Evolutionary conservation across 306 rosid genomes (phyloP).

Genomic region (Parietaria judaica): DNA sequence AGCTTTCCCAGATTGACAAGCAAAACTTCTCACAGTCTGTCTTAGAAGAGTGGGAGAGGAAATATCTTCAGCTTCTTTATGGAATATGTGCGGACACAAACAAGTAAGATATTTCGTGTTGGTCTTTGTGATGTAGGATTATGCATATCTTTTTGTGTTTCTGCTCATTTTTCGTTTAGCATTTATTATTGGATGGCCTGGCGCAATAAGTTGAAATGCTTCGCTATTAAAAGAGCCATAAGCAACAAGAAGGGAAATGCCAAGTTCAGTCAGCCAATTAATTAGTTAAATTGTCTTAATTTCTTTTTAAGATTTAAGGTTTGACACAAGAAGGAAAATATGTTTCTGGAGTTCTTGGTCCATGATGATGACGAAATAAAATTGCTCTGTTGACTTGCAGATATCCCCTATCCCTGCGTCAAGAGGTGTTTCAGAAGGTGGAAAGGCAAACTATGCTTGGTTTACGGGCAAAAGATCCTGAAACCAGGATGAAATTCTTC

Average conservation of each 20-base stretch:
- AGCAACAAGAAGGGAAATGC: too few relatives aligned
- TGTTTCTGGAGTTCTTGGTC: slow-evolving; percentile 10
- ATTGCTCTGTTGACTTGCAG: slow-evolving; percentile 36
- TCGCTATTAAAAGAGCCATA: too few relatives aligned
- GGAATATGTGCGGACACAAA: slow-evolving; percentile 82
- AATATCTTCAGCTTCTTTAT: slow-evolving; percentile 79
- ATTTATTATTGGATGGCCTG: too few relatives aligned
- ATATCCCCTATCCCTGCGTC: slow-evolving; percentile 54
- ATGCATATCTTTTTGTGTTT: too few relatives aligned
- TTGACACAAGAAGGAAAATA: too few relatives aligned
- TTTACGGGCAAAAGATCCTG: slow-evolving; percentile 89
- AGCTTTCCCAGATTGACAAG: slow-evolving; percentile 87
- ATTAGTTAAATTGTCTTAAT: too few relatives aligned
- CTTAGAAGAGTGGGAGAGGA: slow-evolving; percentile 84
- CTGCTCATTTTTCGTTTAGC: too few relatives aligned
- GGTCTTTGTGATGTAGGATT: background rate
- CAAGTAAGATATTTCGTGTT: slow-evolving; percentile 48
- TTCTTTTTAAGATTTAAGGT: too few relatives aligned
- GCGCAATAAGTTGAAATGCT: too few relatives aligned
- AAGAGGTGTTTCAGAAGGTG: slow-evolving; percentile 88
- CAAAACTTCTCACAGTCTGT: slow-evolving; percentile 54
- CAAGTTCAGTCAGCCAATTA: too few relatives aligned
- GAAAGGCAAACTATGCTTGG: slow-evolving; percentile 97
- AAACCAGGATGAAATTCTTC: slow-evolving; percentile 79
- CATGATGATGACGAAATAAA: slow-evolving; percentile 10